A percentile compares a stretch with the other conserved stretches of the same genome.
Evolutionary conservation across 2,329 filamentous ascomycete species (phyloP).

Genomic region (Fusarium cicatricum): DNA sequence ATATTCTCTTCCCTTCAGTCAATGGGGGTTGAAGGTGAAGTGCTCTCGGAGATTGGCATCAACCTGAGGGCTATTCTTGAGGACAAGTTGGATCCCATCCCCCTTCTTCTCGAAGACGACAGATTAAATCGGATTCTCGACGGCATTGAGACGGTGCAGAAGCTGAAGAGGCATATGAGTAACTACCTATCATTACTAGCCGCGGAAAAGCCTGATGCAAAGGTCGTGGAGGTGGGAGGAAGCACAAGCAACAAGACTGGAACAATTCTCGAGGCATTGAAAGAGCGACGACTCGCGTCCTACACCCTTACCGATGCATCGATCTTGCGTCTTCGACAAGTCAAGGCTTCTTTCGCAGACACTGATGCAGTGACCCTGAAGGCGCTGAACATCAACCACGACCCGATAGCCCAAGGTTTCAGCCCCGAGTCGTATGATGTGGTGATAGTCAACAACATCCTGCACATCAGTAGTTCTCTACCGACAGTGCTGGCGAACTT

Average conservation of each 20-base stretch:
- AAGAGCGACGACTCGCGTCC: neutral
- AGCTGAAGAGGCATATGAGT: neutral
- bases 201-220: neutral
- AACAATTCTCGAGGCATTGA: rapidly evolving
- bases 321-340: neutral
- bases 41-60: conserved; percentile 17
- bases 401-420: conserved; percentile 9
- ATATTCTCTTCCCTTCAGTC: conserved; percentile 15
- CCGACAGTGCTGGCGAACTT: neutral
- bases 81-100: neutral
- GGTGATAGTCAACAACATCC: conserved; percentile 8
- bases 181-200: conserved; percentile 13
- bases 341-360: rapidly evolving
- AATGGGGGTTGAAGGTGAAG: conserved; percentile 10
- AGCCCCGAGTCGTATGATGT: neutral
- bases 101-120: neutral
- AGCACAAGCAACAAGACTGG: neutral
- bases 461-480: conserved; percentile 2
- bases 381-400: conserved; percentile 4
- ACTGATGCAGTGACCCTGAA: neutral
- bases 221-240: conserved; percentile 13
- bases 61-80: conserved; percentile 8
- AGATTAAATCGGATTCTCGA: neutral
- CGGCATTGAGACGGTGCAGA: neutral
- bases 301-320: conserved; percentile 18